Evolutionary conservation across 208 protist species (phyloP), one percentile per base, ranked within the genome.

Genomic region (Lotmaria passim): DNA sequence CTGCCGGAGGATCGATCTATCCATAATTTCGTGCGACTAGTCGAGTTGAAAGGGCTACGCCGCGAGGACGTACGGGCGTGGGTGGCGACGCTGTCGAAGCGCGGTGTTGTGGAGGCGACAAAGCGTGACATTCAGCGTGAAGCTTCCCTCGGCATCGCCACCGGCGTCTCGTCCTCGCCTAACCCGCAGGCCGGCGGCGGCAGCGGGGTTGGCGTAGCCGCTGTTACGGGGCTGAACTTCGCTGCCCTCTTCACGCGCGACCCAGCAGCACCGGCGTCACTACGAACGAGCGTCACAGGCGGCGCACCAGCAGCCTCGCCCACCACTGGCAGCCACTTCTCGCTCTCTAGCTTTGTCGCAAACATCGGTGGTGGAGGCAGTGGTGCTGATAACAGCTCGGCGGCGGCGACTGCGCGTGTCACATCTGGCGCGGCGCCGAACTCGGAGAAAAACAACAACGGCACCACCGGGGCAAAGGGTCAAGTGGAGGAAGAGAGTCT

Each of bases 81-180:
- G 87, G 89, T 96, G 58, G 79, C 87, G 23, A 75, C 64, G 39
- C 79, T 96, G 51, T 94, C 91, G 17, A 93, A 93, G 72, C 78
- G 78, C 23, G 91, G 91, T 12, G 85, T 96, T n/a, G 89, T 93
- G 11, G 88, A 96, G 78, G 83, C 85, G n/a, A 96, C 91, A 10
- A 79, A 82, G 65, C 78, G 87, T n/a, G 91, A 96, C 73, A 4
- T 81, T 8, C 50, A 78, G 46, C 73, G 83, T 0, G 81, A 83
- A 61, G 74, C 62, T 15, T 60, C 74, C n/a, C 56, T 75, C 8
- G 74, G 78, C n/a, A 52, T 89, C 24, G 56, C 80, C 12, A 81
- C 78, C 0, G 83, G 80, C 30, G 50, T 77, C 19, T 62, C 67
- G 21, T 44, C 68, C 11, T 36, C 23, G 15, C 55, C 44, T 33